Base-by-base conservation (phyloP, 805 yeast species). In the Starmera dryadoides region DNA sequence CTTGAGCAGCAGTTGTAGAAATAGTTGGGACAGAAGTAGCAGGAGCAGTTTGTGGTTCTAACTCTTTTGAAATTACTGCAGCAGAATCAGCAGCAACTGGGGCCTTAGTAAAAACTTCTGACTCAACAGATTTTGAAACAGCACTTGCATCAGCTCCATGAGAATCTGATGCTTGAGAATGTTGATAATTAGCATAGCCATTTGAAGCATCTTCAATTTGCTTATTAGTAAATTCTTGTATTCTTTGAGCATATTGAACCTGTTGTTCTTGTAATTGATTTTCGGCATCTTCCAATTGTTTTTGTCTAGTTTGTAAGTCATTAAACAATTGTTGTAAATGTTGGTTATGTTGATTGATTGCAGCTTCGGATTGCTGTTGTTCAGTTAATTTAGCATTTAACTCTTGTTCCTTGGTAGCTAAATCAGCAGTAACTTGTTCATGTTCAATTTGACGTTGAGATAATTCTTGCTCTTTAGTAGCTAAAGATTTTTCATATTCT, bases 241-340 rank as follows among this genome's bases (percentile, higher is more conserved):
- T 57, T 39, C 61, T 62, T 35, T 58, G 52, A 19, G 71, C 68
- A 41, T 65, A 64, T 17, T 53, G 58, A 30, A 50, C 50, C 36
- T 65, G 63, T 36, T 62, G 67, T 31, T 56, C 56, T 23, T 64
- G 63, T 16, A 68, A 49, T 17, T 68, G 71, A 19, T 56, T 59
- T 40, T 64, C 65, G 14, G 71, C 68, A 25, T 53, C 58, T 21
- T 60, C 66, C 21, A 69, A 55, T 33, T 60, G 56, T 32, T 52
- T 50, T 41, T 64, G 62, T 49, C 67, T 64, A 36, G 55, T 49
- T 22, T 60, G 59, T 28, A 68, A 48, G 25, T 58, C 60, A 29
- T 56, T 57, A 38, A 58, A 61, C 54, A 63, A 52, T 9, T 44
- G 46, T 41, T 62, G 60, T 33, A 66, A 50, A 33, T 60, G 60